These are phyloP conservation scores for Prunus davidiana DNA, from an alignment of 306 rosid species.

Conservation along the genomic window DNA sequence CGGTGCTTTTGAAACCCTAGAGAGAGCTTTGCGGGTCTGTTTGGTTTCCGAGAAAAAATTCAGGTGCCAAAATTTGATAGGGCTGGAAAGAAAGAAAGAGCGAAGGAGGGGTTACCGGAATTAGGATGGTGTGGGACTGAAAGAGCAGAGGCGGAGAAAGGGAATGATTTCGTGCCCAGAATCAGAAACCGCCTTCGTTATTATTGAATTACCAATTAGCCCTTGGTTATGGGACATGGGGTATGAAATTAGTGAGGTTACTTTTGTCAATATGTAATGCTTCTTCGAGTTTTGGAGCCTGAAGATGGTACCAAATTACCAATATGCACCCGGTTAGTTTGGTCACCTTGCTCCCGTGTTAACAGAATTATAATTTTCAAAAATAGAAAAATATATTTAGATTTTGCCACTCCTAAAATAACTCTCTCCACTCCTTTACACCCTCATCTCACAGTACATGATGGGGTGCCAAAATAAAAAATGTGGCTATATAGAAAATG, in stretches of 20 bases:
- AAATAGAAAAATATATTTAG: not conserved
- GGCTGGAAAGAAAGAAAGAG: not conserved
- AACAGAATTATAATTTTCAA: not conserved
- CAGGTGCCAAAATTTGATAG: not conserved
- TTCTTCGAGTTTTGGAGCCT: not conserved
- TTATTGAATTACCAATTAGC: not conserved
- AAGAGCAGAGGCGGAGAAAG: not conserved
- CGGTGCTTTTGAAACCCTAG: not conserved
- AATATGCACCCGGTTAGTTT: not conserved
- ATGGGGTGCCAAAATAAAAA: not conserved
- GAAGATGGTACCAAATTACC: not conserved
- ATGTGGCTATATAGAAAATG: not conserved
- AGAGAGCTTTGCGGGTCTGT: not conserved
- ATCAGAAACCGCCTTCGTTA: not conserved
- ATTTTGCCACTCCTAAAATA: not conserved
- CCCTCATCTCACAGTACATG: not conserved
- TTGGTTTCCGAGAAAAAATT: conserved; percentile 5
- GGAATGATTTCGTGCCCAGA: not conserved
- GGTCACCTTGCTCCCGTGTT: not conserved
- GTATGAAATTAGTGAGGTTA: not conserved
- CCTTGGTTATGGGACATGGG: not conserved
- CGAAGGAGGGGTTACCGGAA: not conserved
- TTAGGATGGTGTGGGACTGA: not conserved
- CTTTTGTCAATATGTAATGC: not conserved
- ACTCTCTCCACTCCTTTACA: not conserved